Base-by-base conservation (phyloP, 257 asterid species). In the Asclepias syriaca region DNA sequence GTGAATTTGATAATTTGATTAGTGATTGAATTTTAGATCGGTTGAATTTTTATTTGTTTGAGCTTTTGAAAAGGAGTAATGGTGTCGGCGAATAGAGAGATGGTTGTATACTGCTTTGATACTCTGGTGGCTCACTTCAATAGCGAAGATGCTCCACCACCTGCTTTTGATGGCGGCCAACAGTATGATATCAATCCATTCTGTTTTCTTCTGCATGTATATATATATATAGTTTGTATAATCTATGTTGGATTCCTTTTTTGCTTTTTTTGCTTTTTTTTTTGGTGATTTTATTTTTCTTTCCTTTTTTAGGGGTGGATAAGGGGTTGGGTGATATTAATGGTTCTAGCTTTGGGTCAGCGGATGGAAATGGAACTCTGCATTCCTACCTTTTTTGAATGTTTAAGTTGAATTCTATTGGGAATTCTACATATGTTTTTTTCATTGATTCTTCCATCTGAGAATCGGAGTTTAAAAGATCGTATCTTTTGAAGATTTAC, bases 1-100 rank as follows among this genome's bases (percentile, higher is more conserved):
- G 14, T 58, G 11, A 11, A 73, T n/a, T 50, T 64, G 12, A 21
- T 70, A 11, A 45, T 54, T 54, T 64, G 65, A 69, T 69, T 40
- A 24, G 68, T 13, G n/a, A 53, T 40, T 39, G 15, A 24, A 24
- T 16, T 12, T 72, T 43, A 50, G 74, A 66, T 67, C 74, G 64
- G 27, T 72, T 58, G 16, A 22, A 27, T n/a, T 49, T 24, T 18
- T 40, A 68, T 65, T 37, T 49, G 39, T 22, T 5, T 55, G 63
- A 13, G 69, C 57, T 24, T 24, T 0, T 74, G 65, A 37, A 21
- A 6, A 22, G 8, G 11, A 29, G 82, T 58, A 43, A 94, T 94
- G 99, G 97, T 91, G 89, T 88, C 97, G 78, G 99, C 99, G 70
- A 94, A 89, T 69, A 86, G 85, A 72, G 99, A 94, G 71, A 91